Evolutionary conservation across 495 filamentous ascomycete genomes (phyloP), one percentile per base, ranked within the genome.

Genomic region (Cairneyella variabilis): DNA sequence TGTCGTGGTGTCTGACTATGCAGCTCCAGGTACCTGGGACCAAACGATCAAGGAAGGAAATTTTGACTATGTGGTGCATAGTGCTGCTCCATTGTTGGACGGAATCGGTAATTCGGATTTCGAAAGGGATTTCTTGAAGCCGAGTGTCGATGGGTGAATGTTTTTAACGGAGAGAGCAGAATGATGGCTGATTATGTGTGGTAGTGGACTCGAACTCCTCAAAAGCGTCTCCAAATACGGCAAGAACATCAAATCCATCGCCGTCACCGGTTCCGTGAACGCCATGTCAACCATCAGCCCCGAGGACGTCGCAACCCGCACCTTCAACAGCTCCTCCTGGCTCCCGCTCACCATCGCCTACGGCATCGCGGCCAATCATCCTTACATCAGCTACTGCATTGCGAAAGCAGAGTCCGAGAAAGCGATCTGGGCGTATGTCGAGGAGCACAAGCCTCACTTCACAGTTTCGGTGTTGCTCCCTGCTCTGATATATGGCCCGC

Each of bases 381-480:
- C 46, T 20, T 69, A 62, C 21, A 48, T 57, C 44, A 56, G 56
- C 21, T 75, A 77, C 57, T 66, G 63, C 37, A 67, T 64, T 11
- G 64, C 62, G 28, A 74, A 76, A 61, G 68, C 43, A 0, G 52
- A 62, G 21, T 65, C 59, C 10, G 69, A 76, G 43, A 57, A 61
- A 40, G 61, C 65, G 2, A 71, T 66, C 16, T 74, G 70, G 71
- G 58, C 65, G 0, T 73, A 65, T 30, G 62, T 75, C 10, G 49
- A 67, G 38, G 57, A 59, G 4, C 57, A 66, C n/a, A 61, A 62
- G 5, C 62, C 68, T 8, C 9, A 20, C n/a, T 73, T 69, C 39
- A 63, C 68, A 16, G 59, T 74, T n/a, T 49, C 59, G 0, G 69
- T 70, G 8, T 63, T 73, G 17, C 64, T 66, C 36, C 72, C 66